Conservation (phyloP, 73 alveolate species). For the Paramecium sexaurelia region DNA sequence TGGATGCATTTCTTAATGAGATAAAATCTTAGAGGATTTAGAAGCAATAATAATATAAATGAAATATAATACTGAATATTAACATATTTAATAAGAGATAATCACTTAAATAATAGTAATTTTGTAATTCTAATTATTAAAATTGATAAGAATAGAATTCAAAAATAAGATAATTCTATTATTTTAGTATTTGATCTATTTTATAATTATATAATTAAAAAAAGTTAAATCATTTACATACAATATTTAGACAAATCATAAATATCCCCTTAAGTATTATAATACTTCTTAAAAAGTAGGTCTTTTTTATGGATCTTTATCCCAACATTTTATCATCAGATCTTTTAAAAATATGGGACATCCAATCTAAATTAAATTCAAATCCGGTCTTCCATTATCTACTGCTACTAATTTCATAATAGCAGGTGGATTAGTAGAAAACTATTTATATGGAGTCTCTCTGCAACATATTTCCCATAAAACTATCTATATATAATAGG, state of each 20-base stretch:
- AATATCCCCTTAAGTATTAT: not conserved
- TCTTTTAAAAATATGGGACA: slow-evolving; percentile 4
- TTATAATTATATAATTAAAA: not conserved
- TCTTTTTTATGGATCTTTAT: slow-evolving; percentile 8
- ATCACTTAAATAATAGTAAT: too few species aligned
- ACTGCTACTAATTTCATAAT: slow-evolving; percentile 55
- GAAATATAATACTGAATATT: not conserved
- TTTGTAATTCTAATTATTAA: too few species aligned
- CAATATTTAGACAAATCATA: not conserved
- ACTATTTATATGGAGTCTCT: slow-evolving; percentile 88
- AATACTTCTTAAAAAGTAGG: not conserved
- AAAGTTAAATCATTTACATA: not conserved
- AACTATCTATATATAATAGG: slow-evolving; percentile 72
- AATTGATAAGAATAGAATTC: not conserved
- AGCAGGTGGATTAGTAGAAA: slow-evolving; percentile 55
- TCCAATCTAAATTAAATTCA: slow-evolving; percentile 10
- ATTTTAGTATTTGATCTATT: not conserved
- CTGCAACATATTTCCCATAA: slow-evolving; percentile 94
- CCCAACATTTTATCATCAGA: slow-evolving; percentile 30
- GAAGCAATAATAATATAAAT: not conserved
- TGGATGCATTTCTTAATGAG: slow-evolving; percentile 4
- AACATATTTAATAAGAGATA: too few species aligned
- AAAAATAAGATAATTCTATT: not conserved
- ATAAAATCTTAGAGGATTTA: not conserved
- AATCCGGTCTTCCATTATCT: slow-evolving; percentile 64